phyloP scores from a whole-genome alignment of 2,329 filamentous ascomycete species.

The Colletotrichum liriopes region DNA sequence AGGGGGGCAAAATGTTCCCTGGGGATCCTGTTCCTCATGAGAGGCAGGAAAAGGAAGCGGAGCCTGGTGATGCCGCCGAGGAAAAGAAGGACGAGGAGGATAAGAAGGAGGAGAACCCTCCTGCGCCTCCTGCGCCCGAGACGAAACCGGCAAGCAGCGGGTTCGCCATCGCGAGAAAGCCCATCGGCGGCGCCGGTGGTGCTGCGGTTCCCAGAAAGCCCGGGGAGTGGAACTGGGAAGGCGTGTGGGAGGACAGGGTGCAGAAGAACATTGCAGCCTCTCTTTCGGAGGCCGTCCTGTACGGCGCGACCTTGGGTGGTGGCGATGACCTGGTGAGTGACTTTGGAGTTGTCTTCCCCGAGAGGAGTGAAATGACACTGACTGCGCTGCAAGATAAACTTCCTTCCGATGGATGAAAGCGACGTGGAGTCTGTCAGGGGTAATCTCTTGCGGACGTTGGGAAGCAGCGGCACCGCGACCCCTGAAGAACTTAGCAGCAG shows the following conservation, averaged over 20 bases:
- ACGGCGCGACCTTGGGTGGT: conserved; percentile 70
- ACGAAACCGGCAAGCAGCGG: conserved; percentile 26
- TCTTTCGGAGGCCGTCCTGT: conserved; percentile 84
- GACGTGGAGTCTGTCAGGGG: conserved; percentile 73
- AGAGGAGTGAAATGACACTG: conserved; percentile 6
- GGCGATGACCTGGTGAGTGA: conserved; percentile 51
- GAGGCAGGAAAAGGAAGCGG: not conserved
- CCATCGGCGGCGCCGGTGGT: conserved; percentile 11
- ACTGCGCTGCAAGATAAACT: conserved; percentile 69
- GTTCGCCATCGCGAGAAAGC: conserved; percentile 42
- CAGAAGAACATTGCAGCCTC: conserved; percentile 84
- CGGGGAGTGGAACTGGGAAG: conserved; percentile 97
- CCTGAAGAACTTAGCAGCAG: conserved; percentile 44
- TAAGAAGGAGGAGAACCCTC: conserved; percentile 45
- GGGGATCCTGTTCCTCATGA: conserved; percentile 1
- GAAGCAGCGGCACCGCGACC: conserved; percentile 46
- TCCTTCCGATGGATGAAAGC: conserved; percentile 74
- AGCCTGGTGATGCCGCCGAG: not conserved
- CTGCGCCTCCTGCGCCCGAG: conserved; percentile 8
- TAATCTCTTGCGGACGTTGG: conserved; percentile 69
- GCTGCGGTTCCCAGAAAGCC: conserved; percentile 65
- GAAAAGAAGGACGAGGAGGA: conserved; percentile 13
- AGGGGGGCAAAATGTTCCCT: conserved; percentile 31
- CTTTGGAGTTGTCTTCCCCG: not conserved
- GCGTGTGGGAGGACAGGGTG: conserved; percentile 94